Evolutionary conservation across 352 stramenopile species (phyloP).

Genomic region (Phytophthora tentaculata): DNA sequence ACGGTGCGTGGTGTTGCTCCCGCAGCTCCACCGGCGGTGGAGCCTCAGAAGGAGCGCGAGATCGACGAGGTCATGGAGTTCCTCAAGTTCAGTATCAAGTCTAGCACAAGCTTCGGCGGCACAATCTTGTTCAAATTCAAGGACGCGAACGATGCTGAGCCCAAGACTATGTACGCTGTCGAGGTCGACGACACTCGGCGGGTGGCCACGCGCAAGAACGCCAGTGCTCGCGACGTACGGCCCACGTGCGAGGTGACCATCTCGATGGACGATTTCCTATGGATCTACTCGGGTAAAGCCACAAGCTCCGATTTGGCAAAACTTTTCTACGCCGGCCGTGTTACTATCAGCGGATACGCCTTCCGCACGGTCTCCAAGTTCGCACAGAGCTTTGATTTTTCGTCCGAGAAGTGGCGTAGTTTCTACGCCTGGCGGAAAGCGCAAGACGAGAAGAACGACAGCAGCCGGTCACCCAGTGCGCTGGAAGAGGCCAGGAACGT

Average conservation of each 20-base stretch:
- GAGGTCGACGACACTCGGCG: constrained; percentile 53
- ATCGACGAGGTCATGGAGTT: constrained; percentile 91
- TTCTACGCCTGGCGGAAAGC: constrained; percentile 75
- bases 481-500: constrained; percentile 55
- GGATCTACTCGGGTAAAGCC: constrained; percentile 87
- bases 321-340: constrained; percentile 81
- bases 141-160: constrained; percentile 37
- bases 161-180: constrained; percentile 75
- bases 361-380: constrained; percentile 85
- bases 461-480: constrained; percentile 36
- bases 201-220: constrained; percentile 71
- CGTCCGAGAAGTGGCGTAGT: constrained; percentile 75
- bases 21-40: neutral
- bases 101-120: constrained; percentile 67
- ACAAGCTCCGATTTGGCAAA: constrained; percentile 77
- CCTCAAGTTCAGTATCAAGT: constrained; percentile 85
- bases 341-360: constrained; percentile 82
- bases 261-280: constrained; percentile 88
- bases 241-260: constrained; percentile 83
- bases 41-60: constrained; percentile 59
- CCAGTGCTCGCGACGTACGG: constrained; percentile 40
- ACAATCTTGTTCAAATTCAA: constrained; percentile 90
- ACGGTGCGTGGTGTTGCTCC: neutral
- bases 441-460: constrained; percentile 46
- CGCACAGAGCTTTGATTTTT: constrained; percentile 88